Percentiles rank a stretch among this genome's conserved stretches.
Evolutionary conservation across 2,329 filamentous ascomycete species (phyloP).

Genomic region (Neofusicoccum ribis): DNA sequence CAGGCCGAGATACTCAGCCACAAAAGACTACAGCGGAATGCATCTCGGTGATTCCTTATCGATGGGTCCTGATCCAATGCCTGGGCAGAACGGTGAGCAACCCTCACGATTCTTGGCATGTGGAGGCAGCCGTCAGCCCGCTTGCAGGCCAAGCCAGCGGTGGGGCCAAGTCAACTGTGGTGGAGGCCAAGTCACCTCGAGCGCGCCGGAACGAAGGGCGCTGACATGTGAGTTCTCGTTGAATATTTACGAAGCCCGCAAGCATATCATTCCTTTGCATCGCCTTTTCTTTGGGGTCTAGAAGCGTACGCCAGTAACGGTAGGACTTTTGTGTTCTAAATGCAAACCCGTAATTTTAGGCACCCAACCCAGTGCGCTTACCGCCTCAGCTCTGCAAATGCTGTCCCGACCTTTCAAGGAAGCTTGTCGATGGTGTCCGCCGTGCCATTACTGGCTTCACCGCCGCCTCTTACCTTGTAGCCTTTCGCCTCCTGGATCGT

Average conservation of each 20-base stretch:
- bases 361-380: not conserved
- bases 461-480: constrained; percentile 26
- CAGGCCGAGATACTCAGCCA: too few species aligned
- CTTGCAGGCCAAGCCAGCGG: too few species aligned
- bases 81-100: too few species aligned
- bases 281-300: not conserved
- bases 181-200: not conserved
- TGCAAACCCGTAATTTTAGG: not conserved
- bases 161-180: too few species aligned
- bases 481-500: constrained; percentile 43
- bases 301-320: not conserved
- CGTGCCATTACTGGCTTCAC: constrained; percentile 26
- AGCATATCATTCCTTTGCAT: not conserved
- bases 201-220: not conserved
- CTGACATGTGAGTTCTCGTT: not conserved
- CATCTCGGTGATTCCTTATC: too few species aligned
- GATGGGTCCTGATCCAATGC: too few species aligned
- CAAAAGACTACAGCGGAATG: too few species aligned
- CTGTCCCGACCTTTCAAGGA: constrained; percentile 26
- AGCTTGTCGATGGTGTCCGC: constrained; percentile 37
- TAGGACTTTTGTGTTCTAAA: not conserved
- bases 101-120: too few species aligned
- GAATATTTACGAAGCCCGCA: not conserved
- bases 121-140: too few species aligned
- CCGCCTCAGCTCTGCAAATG: not conserved